phyloP scores from a whole-genome alignment of 2,329 filamentous ascomycete genomes.

The Acephala macrosclerotiorum region DNA sequence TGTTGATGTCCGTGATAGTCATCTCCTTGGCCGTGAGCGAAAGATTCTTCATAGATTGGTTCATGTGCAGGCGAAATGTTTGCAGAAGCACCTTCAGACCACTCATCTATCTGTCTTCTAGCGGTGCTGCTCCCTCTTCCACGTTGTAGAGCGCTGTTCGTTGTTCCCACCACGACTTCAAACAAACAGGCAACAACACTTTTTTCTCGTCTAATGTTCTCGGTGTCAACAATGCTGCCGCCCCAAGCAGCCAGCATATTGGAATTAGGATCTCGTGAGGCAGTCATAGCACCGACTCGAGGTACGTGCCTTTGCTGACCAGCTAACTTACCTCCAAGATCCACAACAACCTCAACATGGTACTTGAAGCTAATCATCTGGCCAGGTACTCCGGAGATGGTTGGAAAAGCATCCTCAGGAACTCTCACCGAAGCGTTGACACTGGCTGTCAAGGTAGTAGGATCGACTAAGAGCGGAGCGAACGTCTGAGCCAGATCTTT shows the following conservation, averaged over 20 bases:
- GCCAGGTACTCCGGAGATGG: slow-evolving; percentile 87
- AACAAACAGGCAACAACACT: slow-evolving; percentile 89
- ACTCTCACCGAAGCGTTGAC: slow-evolving; percentile 86
- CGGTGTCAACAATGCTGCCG: slow-evolving; percentile 84
- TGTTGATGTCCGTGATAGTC: slow-evolving; percentile 25
- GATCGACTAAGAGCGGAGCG: slow-evolving; percentile 87
- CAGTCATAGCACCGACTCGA: slow-evolving; percentile 39
- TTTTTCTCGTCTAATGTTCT: slow-evolving; percentile 85
- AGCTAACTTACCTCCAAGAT: slow-evolving; percentile 85
- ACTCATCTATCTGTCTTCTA: slow-evolving; percentile 29
- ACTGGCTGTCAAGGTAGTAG: slow-evolving; percentile 76
- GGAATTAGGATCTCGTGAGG: slow-evolving; percentile 47
- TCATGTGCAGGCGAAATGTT: slow-evolving; percentile 30
- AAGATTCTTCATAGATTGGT: slow-evolving; percentile 35
- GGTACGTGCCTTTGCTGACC: slow-evolving; percentile 60
- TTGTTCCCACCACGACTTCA: slow-evolving; percentile 86
- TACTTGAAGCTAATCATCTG: slow-evolving; percentile 97
- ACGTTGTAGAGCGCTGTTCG: slow-evolving; percentile 65
- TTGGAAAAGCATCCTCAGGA: slow-evolving; percentile 90
- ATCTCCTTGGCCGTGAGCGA: slow-evolving; percentile 14
- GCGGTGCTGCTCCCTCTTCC: slow-evolving; percentile 35
- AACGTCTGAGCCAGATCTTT: slow-evolving; percentile 93
- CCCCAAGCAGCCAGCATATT: slow-evolving; percentile 61
- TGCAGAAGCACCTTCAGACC: slow-evolving; percentile 28
- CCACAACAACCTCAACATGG: slow-evolving; percentile 89